phyloP scores from a whole-genome alignment of 805 yeast species.

The Teunomyces aglyptinius region DNA sequence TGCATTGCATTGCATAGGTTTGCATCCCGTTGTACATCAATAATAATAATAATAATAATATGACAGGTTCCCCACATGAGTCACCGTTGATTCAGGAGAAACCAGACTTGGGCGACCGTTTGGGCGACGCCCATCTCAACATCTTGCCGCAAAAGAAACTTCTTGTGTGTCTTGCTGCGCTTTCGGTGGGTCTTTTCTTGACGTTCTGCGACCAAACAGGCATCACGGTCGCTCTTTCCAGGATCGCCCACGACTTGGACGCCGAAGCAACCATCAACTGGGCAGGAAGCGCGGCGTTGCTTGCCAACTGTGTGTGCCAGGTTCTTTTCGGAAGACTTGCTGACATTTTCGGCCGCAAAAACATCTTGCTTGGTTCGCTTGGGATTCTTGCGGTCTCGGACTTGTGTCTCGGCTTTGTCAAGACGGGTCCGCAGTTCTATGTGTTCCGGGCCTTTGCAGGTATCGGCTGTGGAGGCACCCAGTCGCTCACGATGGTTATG shows the following conservation, averaged over 20 bases:
- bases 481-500: conserved; percentile 49
- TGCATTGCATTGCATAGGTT: no score
- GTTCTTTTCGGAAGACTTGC: conserved; percentile 70
- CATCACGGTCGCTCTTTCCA: conserved; percentile 20
- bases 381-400: conserved; percentile 43
- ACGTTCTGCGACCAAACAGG: conserved; percentile 23
- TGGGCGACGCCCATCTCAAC: conserved; percentile 21
- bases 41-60: background rate
- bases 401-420: conserved; percentile 43
- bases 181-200: conserved; percentile 18
- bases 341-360: conserved; percentile 59
- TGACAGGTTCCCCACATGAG: background rate
- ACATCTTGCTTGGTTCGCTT: conserved; percentile 43
- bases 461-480: conserved; percentile 57
- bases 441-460: conserved; percentile 57
- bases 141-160: conserved; percentile 18
- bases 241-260: conserved; percentile 17
- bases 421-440: conserved; percentile 43
- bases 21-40: no score
- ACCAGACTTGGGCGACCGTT: conserved; percentile 15
- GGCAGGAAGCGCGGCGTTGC: conserved; percentile 70
- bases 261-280: conserved; percentile 38
- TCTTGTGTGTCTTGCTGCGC: conserved; percentile 16
- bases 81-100: background rate
- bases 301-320: conserved; percentile 72